A percentile compares a stretch with the other conserved stretches of the same genome.
These are phyloP conservation scores for Saccharomyces hybrid DNA, from an alignment of 1,139 yeast species.

Conservation along the genomic window DNA sequence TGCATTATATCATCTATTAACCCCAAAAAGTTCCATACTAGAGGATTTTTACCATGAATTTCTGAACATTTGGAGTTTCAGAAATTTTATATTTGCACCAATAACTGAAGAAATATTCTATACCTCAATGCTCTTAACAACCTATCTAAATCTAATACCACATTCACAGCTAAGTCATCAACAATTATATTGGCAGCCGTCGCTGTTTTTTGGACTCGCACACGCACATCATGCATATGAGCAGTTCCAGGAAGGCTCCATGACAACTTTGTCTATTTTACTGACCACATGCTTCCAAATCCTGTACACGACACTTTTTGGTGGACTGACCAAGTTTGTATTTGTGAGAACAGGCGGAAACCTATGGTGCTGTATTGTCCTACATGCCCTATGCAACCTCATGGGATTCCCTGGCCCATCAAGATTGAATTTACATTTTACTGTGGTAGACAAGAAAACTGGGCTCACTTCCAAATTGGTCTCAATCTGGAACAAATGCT, in stretches of 20 bases:
- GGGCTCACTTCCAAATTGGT: slow-evolving; percentile 8
- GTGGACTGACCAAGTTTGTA: slow-evolving; percentile 59
- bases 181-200: slow-evolving; percentile 42
- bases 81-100: slow-evolving; percentile 76
- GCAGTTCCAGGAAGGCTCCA: slow-evolving; percentile 33
- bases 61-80: slow-evolving; percentile 41
- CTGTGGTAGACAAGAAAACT: slow-evolving; percentile 8
- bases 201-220: slow-evolving; percentile 80
- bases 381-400: slow-evolving; percentile 69
- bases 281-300: slow-evolving; percentile 50
- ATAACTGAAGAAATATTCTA: slow-evolving; percentile 80
- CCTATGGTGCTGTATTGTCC: slow-evolving; percentile 54
- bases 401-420: slow-evolving; percentile 61
- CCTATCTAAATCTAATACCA: slow-evolving; percentile 33
- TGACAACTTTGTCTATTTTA: slow-evolving; percentile 33
- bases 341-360: slow-evolving; percentile 45
- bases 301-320: slow-evolving; percentile 71
- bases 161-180: slow-evolving; percentile 24
- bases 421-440: slow-evolving; percentile 13
- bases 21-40: slow-evolving; percentile 15
- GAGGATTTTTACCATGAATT: slow-evolving; percentile 30
- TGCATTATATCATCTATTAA: slow-evolving; percentile 28
- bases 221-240: slow-evolving; percentile 81
- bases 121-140: slow-evolving; percentile 49
- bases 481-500: slow-evolving; percentile 20